Conservation (phyloP, 148 eudicot species). For the Polygonum aviculare region DNA sequence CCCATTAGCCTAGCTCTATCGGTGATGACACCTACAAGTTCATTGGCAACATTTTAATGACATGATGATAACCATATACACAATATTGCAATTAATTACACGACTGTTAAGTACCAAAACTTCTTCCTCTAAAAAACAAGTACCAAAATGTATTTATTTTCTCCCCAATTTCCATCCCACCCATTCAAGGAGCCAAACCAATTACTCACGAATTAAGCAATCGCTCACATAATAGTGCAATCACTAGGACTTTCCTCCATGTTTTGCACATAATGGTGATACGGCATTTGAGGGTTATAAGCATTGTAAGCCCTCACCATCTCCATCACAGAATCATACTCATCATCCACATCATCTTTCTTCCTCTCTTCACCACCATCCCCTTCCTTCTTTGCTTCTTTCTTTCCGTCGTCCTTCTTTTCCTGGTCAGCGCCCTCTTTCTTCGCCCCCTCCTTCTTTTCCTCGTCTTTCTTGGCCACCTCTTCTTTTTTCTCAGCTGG, state of each 20-base stretch:
- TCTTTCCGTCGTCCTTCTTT: constrained; percentile 12
- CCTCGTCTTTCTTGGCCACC: constrained; percentile 21
- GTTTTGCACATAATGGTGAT: neutral
- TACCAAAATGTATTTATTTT: neutral
- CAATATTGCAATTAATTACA: neutral
- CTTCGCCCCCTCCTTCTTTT: constrained; percentile 6
- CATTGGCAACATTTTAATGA: no score
- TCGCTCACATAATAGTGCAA: neutral
- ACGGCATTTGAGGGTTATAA: neutral
- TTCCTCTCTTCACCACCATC: constrained; percentile 22
- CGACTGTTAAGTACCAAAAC: neutral
- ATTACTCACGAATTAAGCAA: no score
- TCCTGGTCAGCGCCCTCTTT: constrained; percentile 9
- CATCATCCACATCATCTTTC: constrained; percentile 12
- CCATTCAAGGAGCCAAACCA: no score
- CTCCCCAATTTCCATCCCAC: neutral
- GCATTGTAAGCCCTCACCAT: neutral
- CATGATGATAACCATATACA: neutral
- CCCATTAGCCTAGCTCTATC: no score
- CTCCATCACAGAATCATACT: constrained; percentile 6
- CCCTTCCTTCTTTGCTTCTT: constrained; percentile 14
- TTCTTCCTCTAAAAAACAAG: neutral
- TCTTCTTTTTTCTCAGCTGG: constrained; percentile 15
- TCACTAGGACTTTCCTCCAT: neutral
- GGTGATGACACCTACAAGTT: no score